phyloP scores from a whole-genome alignment of 106 monocot species.

The Narthecium ossifragum region DNA sequence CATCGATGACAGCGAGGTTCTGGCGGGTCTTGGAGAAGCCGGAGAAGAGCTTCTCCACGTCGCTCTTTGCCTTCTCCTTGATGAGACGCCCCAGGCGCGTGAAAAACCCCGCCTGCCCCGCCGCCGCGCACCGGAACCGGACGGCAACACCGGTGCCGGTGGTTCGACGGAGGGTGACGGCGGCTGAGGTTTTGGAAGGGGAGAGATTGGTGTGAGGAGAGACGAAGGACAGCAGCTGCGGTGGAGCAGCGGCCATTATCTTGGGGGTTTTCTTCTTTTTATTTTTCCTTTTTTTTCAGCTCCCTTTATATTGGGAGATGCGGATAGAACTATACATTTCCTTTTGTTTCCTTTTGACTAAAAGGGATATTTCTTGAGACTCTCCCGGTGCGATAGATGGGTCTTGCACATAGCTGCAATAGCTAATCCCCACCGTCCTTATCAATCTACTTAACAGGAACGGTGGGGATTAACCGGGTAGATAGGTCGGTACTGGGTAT shows the following conservation, averaged over 20 bases:
- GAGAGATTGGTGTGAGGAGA: slow-evolving; percentile 4
- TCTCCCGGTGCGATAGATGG: no score
- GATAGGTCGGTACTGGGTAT: no score
- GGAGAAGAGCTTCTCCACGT: slow-evolving; percentile 92
- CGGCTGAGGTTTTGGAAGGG: background rate
- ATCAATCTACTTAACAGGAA: no score
- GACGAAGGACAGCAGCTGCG: slow-evolving; percentile 19
- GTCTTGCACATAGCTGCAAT: no score
- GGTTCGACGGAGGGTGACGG: background rate
- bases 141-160: background rate
- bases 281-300: background rate
- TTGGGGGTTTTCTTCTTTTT: no score
- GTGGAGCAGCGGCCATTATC: slow-evolving; percentile 21
- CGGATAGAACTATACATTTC: no score
- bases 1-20: slow-evolving; percentile 89
- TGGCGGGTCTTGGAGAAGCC: slow-evolving; percentile 90
- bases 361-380: no score
- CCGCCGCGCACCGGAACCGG: slow-evolving; percentile 50
- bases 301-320: no score
- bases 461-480: no score
- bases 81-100: slow-evolving; percentile 69
- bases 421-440: no score
- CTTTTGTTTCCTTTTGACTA: no score
- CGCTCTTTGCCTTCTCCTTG: slow-evolving; percentile 95
- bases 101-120: slow-evolving; percentile 77